Evolutionary conservation across 2,329 filamentous ascomycete genomes (phyloP), one percentile per base, ranked within the genome.

Genomic region (Diaporthe nobilis): DNA sequence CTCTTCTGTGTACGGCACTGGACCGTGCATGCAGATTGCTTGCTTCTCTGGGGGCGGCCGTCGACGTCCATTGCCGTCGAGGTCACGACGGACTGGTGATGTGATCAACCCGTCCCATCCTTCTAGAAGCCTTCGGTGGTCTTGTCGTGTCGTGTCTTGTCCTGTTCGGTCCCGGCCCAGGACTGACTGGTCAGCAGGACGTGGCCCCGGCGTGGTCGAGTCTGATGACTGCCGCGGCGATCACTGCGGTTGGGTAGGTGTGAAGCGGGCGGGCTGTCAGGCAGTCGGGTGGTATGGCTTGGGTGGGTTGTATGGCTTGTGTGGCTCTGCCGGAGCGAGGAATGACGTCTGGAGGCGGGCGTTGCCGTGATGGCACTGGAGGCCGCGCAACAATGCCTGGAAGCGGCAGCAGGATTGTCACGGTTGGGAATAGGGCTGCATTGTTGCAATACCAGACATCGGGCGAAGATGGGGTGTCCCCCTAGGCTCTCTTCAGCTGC

Each of bases 361-460:
- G 71, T 28, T 65, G 60, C 65, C 65, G 42, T 51, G 71, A 63
- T 63, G 28, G 42, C 51, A 47, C 12, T 55, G 71, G 71, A 47
- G 47, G 28, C 31, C 4, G 58, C 70, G 42, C 70, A 42, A 51
- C 37, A 65, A 49, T 71, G 71, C 71, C 58, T 70, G 65, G 65
- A 70, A 55, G 65, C 34, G 55, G 71, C 22, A 47, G 71, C 37
- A 65, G 49, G 49, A 73, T 44, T 73, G 34, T 17, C 20, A 55
- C 31, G 47, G 49, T 73, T 60, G 55, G 70, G 39, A 55, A 77
- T 77, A 77, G 76, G 76, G 76, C 76, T 77, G 76, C 76, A 77
- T 77, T 68, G 73, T 77, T 75, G 73, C 76, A 75, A 72, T 77
- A 47, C 44, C 49, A 65, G 28, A 73, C 61, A 63, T 73, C 65